Evolutionary conservation across 139 green algal genomes (phyloP).

Genomic region (Chlorella sorokiniana): DNA sequence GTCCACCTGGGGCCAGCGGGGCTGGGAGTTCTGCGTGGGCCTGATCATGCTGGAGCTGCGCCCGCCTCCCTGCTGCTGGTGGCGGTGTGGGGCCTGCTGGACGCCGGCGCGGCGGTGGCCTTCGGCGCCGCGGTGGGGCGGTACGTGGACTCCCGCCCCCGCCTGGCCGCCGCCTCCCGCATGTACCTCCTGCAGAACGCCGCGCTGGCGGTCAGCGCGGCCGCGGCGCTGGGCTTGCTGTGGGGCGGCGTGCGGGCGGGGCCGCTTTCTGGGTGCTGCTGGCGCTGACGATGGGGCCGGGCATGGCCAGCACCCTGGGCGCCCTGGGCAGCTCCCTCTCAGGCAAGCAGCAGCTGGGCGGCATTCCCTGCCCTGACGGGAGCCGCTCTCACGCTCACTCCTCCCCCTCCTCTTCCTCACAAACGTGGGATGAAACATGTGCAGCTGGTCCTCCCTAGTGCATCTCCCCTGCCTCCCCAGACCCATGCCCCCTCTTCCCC

Average conservation of each 20-base stretch:
- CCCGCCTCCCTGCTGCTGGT: slow-evolving; percentile 60
- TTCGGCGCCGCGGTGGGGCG: slow-evolving; percentile 43
- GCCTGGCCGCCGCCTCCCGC: slow-evolving; percentile 36
- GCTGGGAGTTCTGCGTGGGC: slow-evolving; percentile 68
- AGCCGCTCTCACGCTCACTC: too few relatives aligned
- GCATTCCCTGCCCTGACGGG: too few relatives aligned
- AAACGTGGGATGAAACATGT: too few relatives aligned
- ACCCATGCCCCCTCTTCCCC: too few relatives aligned
- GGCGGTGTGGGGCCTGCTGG: slow-evolving; percentile 62
- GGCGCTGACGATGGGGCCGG: slow-evolving; percentile 41
- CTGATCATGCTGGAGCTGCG: slow-evolving; percentile 67
- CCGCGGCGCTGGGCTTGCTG: slow-evolving; percentile 46
- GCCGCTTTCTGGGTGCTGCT: slow-evolving; percentile 51
- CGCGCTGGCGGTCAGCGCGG: slow-evolving; percentile 54
- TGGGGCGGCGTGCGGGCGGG: slow-evolving; percentile 1
- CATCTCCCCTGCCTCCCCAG: too few relatives aligned
- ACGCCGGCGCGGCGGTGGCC: slow-evolving; percentile 48
- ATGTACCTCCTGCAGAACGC: slow-evolving; percentile 72
- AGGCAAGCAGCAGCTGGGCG: background rate
- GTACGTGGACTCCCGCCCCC: slow-evolving; percentile 51
- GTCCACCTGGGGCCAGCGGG: slow-evolving; percentile 59
- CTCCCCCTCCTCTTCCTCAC: too few relatives aligned
- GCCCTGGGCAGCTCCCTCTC: slow-evolving; percentile 57
- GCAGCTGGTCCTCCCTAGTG: too few relatives aligned
- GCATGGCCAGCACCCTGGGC: slow-evolving; percentile 58